Evolutionary conservation across 2,329 filamentous ascomycete species (phyloP).

Genomic region (Thermothelomyces thermophilus): DNA sequence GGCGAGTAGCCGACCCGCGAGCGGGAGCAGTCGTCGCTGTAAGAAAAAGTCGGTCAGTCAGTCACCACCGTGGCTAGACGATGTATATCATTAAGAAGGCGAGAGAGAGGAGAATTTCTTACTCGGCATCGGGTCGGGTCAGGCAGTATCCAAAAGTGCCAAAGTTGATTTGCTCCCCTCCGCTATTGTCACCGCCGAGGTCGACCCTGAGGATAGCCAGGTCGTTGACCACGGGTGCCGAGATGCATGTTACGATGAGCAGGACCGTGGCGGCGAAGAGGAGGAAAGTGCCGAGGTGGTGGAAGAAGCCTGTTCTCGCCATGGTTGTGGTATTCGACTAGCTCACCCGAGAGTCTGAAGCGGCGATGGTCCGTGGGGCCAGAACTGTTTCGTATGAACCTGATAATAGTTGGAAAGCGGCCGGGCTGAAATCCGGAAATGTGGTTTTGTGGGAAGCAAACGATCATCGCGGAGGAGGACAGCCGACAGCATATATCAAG

Average conservation of each 20-base stretch:
- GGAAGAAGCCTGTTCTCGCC: slow-evolving; percentile 42
- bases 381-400: too few relatives aligned
- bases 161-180: slow-evolving; percentile 13
- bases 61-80: background rate
- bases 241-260: slow-evolving; percentile 52
- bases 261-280: slow-evolving; percentile 50
- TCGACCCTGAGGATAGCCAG: slow-evolving; percentile 49
- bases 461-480: background rate
- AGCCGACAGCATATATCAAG: background rate
- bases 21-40: slow-evolving; percentile 43
- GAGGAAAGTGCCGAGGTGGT: slow-evolving; percentile 52
- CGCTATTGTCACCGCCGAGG: slow-evolving; percentile 32
- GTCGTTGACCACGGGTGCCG: slow-evolving; percentile 51
- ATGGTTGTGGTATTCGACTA: slow-evolving; percentile 29
- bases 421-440: too few relatives aligned
- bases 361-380: too few relatives aligned
- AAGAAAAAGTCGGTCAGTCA: background rate
- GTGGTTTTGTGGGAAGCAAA: too few relatives aligned
- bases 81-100: too few relatives aligned
- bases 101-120: slow-evolving; percentile 4
- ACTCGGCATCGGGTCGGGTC: slow-evolving; percentile 17
- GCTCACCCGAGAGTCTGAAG: too few relatives aligned
- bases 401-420: too few relatives aligned
- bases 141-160: slow-evolving; percentile 57
- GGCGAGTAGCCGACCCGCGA: slow-evolving; percentile 51